Evolutionary conservation across 495 filamentous ascomycete genomes (phyloP).

Genomic region (Penicillium canariense): DNA sequence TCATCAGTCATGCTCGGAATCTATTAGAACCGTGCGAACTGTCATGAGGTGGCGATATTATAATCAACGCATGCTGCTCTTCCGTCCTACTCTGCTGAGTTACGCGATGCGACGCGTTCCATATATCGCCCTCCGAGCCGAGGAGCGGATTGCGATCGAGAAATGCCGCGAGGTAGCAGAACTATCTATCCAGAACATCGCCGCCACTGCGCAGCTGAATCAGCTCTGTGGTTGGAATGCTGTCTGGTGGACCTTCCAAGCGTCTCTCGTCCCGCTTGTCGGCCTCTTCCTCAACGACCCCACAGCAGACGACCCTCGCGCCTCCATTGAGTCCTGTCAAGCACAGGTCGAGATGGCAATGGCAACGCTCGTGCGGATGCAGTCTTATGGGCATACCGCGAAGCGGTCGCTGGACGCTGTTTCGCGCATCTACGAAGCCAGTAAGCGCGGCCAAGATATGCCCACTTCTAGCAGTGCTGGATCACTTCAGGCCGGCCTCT

Average conservation of each 20-base stretch:
- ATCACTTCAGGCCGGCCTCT: constrained; percentile 4
- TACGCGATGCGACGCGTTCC: constrained; percentile 65
- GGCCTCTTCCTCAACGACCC: constrained; percentile 66
- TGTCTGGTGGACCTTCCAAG: constrained; percentile 81
- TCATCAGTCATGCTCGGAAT: constrained; percentile 67
- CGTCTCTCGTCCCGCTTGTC: constrained; percentile 72
- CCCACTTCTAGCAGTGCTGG: constrained; percentile 5
- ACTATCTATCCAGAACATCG: constrained; percentile 68
- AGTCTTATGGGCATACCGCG: constrained; percentile 68
- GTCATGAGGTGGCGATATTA: constrained; percentile 83
- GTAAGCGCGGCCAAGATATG: constrained; percentile 31
- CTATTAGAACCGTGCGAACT: constrained; percentile 64
- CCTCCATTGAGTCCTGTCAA: constrained; percentile 46
- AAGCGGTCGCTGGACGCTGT: constrained; percentile 67
- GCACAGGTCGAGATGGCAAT: constrained; percentile 67
- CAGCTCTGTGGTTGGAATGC: constrained; percentile 80
- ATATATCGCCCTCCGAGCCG: constrained; percentile 54
- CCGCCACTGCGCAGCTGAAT: constrained; percentile 63
- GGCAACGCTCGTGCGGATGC: constrained; percentile 64
- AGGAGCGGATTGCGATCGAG: constrained; percentile 68
- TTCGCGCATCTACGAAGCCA: constrained; percentile 66
- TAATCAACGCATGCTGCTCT: constrained; percentile 76
- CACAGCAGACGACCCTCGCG: constrained; percentile 51
- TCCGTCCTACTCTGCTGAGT: constrained; percentile 70
- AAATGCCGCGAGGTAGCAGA: constrained; percentile 68